Conservation (phyloP, 148 eudicot species). For the Pharnaceum exiguum region DNA sequence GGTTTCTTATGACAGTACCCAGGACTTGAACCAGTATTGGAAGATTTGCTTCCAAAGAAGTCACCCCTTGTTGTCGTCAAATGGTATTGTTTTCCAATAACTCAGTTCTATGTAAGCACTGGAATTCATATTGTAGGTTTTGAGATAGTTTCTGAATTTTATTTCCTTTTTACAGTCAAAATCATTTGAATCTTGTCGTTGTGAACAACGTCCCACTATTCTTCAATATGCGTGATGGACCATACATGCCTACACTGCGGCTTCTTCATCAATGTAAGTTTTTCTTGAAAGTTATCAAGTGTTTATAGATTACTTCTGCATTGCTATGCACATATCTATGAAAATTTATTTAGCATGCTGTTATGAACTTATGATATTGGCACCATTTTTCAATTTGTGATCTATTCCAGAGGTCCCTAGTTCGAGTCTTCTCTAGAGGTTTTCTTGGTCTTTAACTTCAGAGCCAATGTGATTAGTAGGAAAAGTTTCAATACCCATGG, state of each 20-base stretch:
- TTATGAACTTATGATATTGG: too few relatives aligned
- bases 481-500: too few relatives aligned
- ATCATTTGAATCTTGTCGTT: constrained; percentile 89
- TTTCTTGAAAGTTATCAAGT: not conserved
- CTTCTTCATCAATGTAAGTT: constrained; percentile 94
- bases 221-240: constrained; percentile 96
- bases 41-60: constrained; percentile 93
- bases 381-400: too few relatives aligned
- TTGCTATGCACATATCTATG: too few relatives aligned
- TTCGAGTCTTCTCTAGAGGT: too few relatives aligned
- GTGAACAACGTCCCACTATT: constrained; percentile 89
- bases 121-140: not conserved
- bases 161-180: constrained; percentile 53
- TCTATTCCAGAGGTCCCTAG: too few relatives aligned
- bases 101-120: not conserved
- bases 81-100: constrained; percentile 58
- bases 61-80: constrained; percentile 89
- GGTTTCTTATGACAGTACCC: constrained; percentile 68
- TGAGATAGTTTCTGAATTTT: constrained; percentile 10
- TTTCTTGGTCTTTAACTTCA: too few relatives aligned
- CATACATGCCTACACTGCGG: constrained; percentile 96
- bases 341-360: too few relatives aligned
- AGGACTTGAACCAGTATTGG: constrained; percentile 90
- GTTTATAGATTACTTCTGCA: too few relatives aligned
- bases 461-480: too few relatives aligned